Percentiles rank a stretch among this genome's conserved stretches.
These are phyloP conservation scores for Aegle marmelos DNA, from an alignment of 345 rosid species.

Conservation along the genomic window DNA sequence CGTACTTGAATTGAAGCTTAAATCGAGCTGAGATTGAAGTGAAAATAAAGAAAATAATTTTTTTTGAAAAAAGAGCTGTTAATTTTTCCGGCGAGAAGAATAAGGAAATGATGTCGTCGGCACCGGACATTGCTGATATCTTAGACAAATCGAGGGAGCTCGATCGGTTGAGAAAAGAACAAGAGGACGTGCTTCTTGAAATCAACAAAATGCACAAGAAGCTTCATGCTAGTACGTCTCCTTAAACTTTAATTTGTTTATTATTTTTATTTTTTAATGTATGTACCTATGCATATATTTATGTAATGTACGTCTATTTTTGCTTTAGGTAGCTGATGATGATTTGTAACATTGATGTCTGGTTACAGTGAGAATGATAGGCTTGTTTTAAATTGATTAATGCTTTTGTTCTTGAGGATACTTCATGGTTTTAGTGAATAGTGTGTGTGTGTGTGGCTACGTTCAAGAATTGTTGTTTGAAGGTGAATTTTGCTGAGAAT, in stretches of 20 bases:
- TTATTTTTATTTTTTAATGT: background rate
- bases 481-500: background rate
- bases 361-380: constrained; percentile 13
- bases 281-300: background rate
- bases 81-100: background rate
- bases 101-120: constrained; percentile 43
- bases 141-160: constrained; percentile 77
- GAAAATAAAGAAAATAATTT: background rate
- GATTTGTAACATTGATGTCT: background rate
- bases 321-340: background rate
- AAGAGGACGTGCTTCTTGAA: constrained; percentile 56
- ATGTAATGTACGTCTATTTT: background rate
- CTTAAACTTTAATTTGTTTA: background rate
- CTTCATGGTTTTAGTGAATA: background rate
- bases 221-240: constrained; percentile 65
- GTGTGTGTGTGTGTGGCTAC: background rate
- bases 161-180: constrained; percentile 81
- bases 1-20: background rate
- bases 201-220: constrained; percentile 88
- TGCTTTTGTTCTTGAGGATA: background rate
- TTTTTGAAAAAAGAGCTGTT: background rate
- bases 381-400: constrained; percentile 11
- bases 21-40: background rate
- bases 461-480: background rate
- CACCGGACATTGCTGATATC: constrained; percentile 57